phyloP scores from a whole-genome alignment of 2,329 filamentous ascomycete species.

The Cladosporium velox region DNA sequence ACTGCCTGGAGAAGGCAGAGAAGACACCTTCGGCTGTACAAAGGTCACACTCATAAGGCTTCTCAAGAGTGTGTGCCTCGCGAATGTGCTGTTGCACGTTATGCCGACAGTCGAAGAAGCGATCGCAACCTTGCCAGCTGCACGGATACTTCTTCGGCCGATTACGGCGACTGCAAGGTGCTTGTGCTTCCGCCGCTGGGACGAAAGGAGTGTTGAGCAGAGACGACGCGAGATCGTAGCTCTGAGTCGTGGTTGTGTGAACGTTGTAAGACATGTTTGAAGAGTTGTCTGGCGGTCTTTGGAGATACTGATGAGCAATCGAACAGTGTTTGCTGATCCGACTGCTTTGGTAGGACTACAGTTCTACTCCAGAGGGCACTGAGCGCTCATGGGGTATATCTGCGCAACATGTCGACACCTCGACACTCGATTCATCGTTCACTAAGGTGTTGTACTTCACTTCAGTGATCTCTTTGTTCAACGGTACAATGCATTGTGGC shows the following conservation, averaged over 20 bases:
- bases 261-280: not conserved
- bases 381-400: not conserved
- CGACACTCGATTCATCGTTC: constrained; percentile 3
- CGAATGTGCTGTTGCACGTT: constrained; percentile 28
- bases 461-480: not conserved
- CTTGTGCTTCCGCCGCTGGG: not conserved
- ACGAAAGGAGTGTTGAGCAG: not conserved
- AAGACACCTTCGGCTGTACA: constrained; percentile 14
- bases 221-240: not conserved
- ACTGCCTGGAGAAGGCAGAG: constrained; percentile 9
- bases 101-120: constrained; percentile 23
- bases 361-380: not conserved
- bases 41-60: constrained; percentile 23
- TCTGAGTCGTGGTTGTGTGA: constrained; percentile 10
- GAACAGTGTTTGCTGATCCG: not conserved
- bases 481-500: not conserved
- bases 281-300: not conserved
- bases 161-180: not conserved
- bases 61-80: constrained; percentile 26
- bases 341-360: not conserved
- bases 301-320: not conserved
- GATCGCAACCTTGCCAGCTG: constrained; percentile 18
- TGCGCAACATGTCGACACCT: not conserved
- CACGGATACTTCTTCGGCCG: constrained; percentile 23
- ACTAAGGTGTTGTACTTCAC: not conserved